Evolutionary conservation across 805 yeast species (phyloP), one percentile per base, ranked within the genome.

Genomic region (Candida gorgasii): DNA sequence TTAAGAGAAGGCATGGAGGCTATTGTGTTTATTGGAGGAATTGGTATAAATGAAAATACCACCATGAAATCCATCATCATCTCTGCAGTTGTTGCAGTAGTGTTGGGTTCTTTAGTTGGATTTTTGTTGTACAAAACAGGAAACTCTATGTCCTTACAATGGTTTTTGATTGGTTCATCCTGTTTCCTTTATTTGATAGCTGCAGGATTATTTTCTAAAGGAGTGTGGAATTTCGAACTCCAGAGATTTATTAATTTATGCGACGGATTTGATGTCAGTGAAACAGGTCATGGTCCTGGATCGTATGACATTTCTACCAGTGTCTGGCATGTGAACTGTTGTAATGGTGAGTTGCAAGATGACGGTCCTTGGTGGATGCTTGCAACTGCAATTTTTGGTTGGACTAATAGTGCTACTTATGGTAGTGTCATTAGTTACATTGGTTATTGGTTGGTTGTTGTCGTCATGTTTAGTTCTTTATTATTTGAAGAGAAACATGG

Each of bases 321-420:
- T 5, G 82, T 89, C 2, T 89, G 97, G 97, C 97, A 89, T 60
- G 96, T 89, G 18, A 88, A 89, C 63, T 89, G 96, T 62, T 89
- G 97, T 66, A 89, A 89, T 60, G 95, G 96, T 17, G 53, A 49
- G 27, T 84, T 86, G 51, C 85, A 78, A n/a, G 97, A 89, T 56
- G 95, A 95, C 3, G 53, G 53, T 3, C 46, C 51, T 3, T 80
- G 83, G 23, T 89, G 95, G 96, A 88, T 89, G 95, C 69, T 89
- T 26, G 73, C 86, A 54, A 88, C 90, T 26, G 97, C 96, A 1
- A 70, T 89, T 4, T 74, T 89, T 39, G 97, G 97, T 1, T 89
- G 97, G 97, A 89, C 93, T 11, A 89, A 89, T 60, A 80, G 90
- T 49, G 97, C 96, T 2, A 89, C 97, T 0, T 87, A 84, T 57